A percentile compares a stretch with the other conserved stretches of the same genome.
Evolutionary conservation across 371 early-diverging fungal species (phyloP).

Genomic region (Mucor plumbeus): DNA sequence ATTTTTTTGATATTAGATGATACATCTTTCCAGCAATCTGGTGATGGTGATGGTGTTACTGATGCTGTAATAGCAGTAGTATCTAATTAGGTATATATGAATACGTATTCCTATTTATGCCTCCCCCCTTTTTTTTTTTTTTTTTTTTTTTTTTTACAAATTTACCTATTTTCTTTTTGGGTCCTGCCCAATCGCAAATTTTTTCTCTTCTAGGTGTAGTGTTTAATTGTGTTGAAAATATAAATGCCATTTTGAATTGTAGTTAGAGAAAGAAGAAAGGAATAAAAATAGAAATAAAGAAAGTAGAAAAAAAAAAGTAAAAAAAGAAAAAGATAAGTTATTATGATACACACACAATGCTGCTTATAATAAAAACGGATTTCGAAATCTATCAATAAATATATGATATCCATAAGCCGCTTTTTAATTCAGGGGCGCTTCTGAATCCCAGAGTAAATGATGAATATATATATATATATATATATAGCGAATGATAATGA

Average conservation of each 20-base stretch:
- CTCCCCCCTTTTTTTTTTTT: not conserved
- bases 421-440: constrained; percentile 5
- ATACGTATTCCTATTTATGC: not conserved
- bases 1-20: constrained; percentile 69
- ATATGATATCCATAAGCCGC: not conserved
- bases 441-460: not conserved
- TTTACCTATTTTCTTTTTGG: constrained; percentile 6
- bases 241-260: constrained; percentile 2
- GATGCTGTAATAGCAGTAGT: not conserved
- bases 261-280: not conserved
- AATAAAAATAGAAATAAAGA: constrained; percentile 10
- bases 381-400: constrained; percentile 2
- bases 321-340: constrained; percentile 13
- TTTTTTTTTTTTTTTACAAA: not conserved
- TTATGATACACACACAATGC: not conserved
- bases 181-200: constrained; percentile 23
- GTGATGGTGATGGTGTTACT: not conserved
- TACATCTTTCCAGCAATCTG: constrained; percentile 64
- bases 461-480: too few relatives aligned
- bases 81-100: not conserved
- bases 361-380: not conserved
- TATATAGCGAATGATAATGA: too few relatives aligned
- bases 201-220: constrained; percentile 11
- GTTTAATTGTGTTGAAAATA: constrained; percentile 7
- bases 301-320: constrained; percentile 17